These are phyloP conservation scores for Henckelia pumila DNA, from an alignment of 257 asterid species.

Conservation along the genomic window DNA sequence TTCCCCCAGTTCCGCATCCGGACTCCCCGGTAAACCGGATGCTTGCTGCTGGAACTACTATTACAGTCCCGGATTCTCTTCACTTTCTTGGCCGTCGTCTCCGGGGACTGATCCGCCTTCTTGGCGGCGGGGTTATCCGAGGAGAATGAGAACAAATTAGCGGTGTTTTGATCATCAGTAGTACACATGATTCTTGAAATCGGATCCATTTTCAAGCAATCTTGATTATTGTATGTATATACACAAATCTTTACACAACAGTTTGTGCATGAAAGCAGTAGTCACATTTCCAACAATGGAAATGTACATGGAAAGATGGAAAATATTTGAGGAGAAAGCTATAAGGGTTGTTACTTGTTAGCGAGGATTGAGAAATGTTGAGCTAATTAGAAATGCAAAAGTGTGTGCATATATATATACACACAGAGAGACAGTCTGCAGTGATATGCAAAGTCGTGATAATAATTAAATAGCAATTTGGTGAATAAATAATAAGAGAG, in stretches of 20 bases:
- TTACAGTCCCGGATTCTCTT: conserved; percentile 46
- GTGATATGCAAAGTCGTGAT: not conserved
- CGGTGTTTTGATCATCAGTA: not conserved
- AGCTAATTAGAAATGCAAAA: conserved; percentile 30
- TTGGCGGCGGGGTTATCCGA: not conserved
- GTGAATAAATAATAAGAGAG: not conserved
- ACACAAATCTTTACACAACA: not conserved
- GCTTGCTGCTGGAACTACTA: conserved; percentile 37
- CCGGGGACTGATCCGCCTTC: conserved; percentile 9
- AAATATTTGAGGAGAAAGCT: not conserved
- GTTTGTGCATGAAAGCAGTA: conserved; percentile 9
- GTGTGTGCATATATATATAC: conserved; percentile 30
- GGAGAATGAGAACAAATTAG: conserved; percentile 17
- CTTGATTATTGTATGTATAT: not conserved
- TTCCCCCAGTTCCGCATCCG: conserved; percentile 92
- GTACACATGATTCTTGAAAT: conserved; percentile 20
- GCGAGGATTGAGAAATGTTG: conserved; percentile 21
- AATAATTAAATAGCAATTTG: no score
- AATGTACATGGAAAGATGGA: conserved; percentile 12
- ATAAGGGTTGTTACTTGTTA: no score
- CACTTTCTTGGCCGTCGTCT: conserved; percentile 23
- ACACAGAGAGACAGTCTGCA: conserved; percentile 7
- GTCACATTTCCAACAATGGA: conserved; percentile 26
- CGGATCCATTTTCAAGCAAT: not conserved
- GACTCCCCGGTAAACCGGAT: conserved; percentile 73